Percentiles rank a stretch among this genome's conserved stretches.
phyloP scores from a whole-genome alignment of 1,139 yeast species.

The Candida sp. region DNA sequence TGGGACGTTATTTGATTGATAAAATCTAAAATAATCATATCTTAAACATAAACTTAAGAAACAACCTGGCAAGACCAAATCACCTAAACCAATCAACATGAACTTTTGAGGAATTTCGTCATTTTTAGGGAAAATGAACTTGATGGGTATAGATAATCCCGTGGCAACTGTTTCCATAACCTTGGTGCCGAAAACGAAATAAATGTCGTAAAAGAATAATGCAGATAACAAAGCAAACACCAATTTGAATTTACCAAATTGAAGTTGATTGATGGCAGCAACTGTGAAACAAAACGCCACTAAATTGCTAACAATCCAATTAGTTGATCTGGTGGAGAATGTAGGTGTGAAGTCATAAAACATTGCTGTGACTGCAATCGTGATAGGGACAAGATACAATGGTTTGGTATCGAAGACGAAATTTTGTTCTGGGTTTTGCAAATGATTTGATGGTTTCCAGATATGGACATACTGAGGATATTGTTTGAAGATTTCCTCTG shows the following conservation, averaged over 20 bases:
- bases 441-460: not conserved
- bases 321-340: slow-evolving; percentile 13
- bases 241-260: slow-evolving; percentile 37
- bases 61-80: slow-evolving; percentile 56
- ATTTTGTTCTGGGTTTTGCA: slow-evolving; percentile 11
- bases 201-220: slow-evolving; percentile 60
- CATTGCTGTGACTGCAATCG: slow-evolving; percentile 13
- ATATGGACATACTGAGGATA: slow-evolving; percentile 4
- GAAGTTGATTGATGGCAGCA: slow-evolving; percentile 26
- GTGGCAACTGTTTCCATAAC: slow-evolving; percentile 66
- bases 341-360: slow-evolving; percentile 21
- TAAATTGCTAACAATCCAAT: slow-evolving; percentile 30
- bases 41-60: slow-evolving; percentile 48
- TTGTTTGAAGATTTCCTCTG: slow-evolving; percentile 7
- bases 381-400: slow-evolving; percentile 19
- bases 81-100: slow-evolving; percentile 53
- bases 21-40: slow-evolving; percentile 42
- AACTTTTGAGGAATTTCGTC: slow-evolving; percentile 4
- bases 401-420: slow-evolving; percentile 31
- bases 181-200: slow-evolving; percentile 62
- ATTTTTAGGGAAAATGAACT: slow-evolving; percentile 44
- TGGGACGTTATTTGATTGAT: slow-evolving; percentile 18
- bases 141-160: slow-evolving; percentile 52
- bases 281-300: slow-evolving; percentile 34
- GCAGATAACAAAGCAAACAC: slow-evolving; percentile 44